Evolutionary conservation across 1,139 yeast genomes (phyloP), one percentile per base, ranked within the genome.

Genomic region (Yamadazyma taylorii): DNA sequence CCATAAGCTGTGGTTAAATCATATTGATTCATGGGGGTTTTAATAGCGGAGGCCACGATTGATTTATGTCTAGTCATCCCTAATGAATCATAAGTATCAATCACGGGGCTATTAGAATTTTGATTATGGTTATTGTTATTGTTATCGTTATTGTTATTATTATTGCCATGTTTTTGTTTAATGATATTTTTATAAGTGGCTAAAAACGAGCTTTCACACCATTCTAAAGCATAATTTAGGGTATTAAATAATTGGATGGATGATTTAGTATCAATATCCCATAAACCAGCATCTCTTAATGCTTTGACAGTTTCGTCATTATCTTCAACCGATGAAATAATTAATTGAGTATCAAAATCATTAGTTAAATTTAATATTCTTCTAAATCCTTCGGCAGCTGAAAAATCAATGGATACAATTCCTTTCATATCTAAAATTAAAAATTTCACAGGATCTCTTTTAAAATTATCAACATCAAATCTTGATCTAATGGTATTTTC

Each of bases 341-440:
- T 75, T 55, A 92, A 66, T 47, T 78, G 85, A 16, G 94, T 85
- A 37, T 73, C 72, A 47, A 79, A 83, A 17, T 85, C 82, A 43
- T 78, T 79, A 15, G 89, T 68, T 50, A 88, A 73, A 46, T 95
- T 83, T 56, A 87, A 80, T 46, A 94, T 85, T 48, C 97, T 73
- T 50, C 90, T 80, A 58, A 92, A 87, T 0, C 97, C 96, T 60
- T 92, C 98, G 5, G 97, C 96, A 0, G 97, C 97, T 27, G 96
- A 85, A 52, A 86, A 92, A 60, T 92, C 99, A 50, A 92, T 79
- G 30, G 85, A 82, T 31, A 71, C 67, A 19, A 92, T 96, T 27
- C 85, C 81, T 45, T 83, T 81, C 74, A 92, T 82, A 61, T 92
- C 99, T 35, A 92, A 60, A 37, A 92, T 80, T 50, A 92, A 66